Evolutionary conservation across 2,329 filamentous ascomycete species (phyloP), one percentile per base, ranked within the genome.

Genomic region (Exophiala calicioides): DNA sequence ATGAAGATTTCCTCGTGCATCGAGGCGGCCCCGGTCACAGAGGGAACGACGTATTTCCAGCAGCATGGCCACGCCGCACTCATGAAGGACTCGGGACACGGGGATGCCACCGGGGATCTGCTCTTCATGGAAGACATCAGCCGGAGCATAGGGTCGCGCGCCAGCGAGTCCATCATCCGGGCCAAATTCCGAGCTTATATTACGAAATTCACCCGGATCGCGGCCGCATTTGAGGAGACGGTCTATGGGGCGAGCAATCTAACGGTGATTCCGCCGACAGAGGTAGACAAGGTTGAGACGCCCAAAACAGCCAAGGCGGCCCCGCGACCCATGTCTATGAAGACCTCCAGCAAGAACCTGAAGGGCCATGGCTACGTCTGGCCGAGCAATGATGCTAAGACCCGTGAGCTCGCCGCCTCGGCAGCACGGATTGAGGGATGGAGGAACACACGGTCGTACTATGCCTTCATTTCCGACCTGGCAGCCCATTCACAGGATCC

Each of bases 171-270:
- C 47, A 90, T 89, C 1, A 86, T 98, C 44, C 81, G 93, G 16
- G 84, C 88, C 23, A 96, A 95, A 69, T 97, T 90, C 86, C 82
- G 90, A 13, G 86, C 89, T 52, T 98, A 93, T 84, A 85, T 97
- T n/a, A 77, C 86, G 46, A 93, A 90, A 65, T 97, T 98, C 63
- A 93, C 90, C 0, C 84, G 93, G 35, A 85, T 98, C 36, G 85
- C 93, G 1, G 89, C 93, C 1, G 88, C 90, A 9, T 97, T 97
- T 57, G 93, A 98, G 65, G 93, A 98, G 69, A 85, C 81, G 26
- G 93, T 98, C 3, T 98, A 95, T 61, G 94, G 93, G 20, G 89
- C 89, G 9, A 94, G 88, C 48, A 89, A 90, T 24, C 75, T 98
- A 24, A 88, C 90, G 62, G 66, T 70, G 8, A 88, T 95, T 48